These are phyloP conservation scores for Penicillium turbatum DNA, from an alignment of 495 filamentous ascomycete species.

Conservation along the genomic window DNA sequence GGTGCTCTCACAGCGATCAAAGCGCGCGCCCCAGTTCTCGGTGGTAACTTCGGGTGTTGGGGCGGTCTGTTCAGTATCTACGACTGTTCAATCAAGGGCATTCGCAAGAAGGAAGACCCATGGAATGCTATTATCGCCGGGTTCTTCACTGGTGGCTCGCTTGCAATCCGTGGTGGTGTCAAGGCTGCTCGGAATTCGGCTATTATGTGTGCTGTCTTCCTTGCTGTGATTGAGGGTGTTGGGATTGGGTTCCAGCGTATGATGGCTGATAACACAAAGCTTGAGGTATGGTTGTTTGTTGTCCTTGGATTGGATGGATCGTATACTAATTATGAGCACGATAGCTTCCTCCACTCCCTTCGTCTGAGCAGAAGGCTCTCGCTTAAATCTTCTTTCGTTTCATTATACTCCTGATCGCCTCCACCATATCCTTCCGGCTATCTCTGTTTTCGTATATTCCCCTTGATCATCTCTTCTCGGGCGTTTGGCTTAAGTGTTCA, in stretches of 20 bases:
- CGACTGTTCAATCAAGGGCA: slow-evolving; percentile 93
- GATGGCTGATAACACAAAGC: slow-evolving; percentile 85
- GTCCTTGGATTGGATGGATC: no score
- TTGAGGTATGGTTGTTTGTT: no score
- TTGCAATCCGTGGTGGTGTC: slow-evolving; percentile 85
- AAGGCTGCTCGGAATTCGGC: slow-evolving; percentile 89
- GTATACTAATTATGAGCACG: no score
- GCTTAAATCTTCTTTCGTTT: slow-evolving; percentile 32
- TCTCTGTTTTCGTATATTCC: slow-evolving; percentile 32
- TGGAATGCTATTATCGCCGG: slow-evolving; percentile 95
- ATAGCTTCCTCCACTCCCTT: slow-evolving; percentile 45
- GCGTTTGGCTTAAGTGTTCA: slow-evolving; percentile 41
- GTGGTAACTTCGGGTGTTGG: slow-evolving; percentile 98
- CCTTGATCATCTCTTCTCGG: slow-evolving; percentile 44
- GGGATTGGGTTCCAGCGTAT: slow-evolving; percentile 96
- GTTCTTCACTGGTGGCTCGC: slow-evolving; percentile 91
- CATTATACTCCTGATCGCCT: no score
- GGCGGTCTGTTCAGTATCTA: slow-evolving; percentile 91
- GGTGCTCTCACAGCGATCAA: slow-evolving; percentile 97
- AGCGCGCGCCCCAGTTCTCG: slow-evolving; percentile 89
- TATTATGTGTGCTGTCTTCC: slow-evolving; percentile 88
- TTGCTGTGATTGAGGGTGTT: slow-evolving; percentile 95
- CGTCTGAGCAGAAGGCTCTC: slow-evolving; percentile 39
- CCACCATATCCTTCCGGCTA: slow-evolving; percentile 14
- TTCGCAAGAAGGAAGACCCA: slow-evolving; percentile 94